Base-by-base conservation (phyloP, 768 basidiomycete genomes). In the Tylopilus sp. region DNA sequence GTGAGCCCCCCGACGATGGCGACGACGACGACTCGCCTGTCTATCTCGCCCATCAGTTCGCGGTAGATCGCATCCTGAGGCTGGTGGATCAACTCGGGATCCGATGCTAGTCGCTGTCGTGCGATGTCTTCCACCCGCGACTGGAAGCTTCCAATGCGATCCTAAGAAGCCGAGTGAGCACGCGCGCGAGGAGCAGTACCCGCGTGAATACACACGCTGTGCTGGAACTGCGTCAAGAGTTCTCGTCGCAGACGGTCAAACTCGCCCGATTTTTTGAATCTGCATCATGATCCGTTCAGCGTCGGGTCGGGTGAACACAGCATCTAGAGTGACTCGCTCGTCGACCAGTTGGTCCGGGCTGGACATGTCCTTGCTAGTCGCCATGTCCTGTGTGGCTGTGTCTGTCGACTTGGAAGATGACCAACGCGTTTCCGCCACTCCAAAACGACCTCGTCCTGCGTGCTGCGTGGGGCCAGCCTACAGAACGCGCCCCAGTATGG, bases 401-500 rank as follows among this genome's bases (percentile, higher is more conserved):
- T 21, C 15, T 8, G 6, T 5, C 28, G 1, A 23, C 2, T 40
- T 17, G 4, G 2, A 7, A n/a, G 33, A 50, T 79, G 76, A 39
- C 70, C 54, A 55, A 64, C 43, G 64, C 69, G 4, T 90, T 91
- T 60, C 88, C 88, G 11, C 78, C 81, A 39, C 75, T 95, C 55
- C 84, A 85, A 67, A 97, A 98, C 67, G 91, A 97, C 67, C 77
- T 97, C 40, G 63, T 97, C 30, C 69, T 97, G 44, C 83, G 95
- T n/a, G 93, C 95, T 40, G 93, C 93, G 48, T 68, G 81, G 69
- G 91, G 92, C 82, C 87, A 95, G 70, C 75, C 78, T 67, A 94
- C 91, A 0, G 91, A 93, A 63, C 82, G 89, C 49, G 92, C 94
- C 7, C 94, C 95, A n/a, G 92, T 94, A 50, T 98, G 95, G 95